Percentiles rank a stretch among this genome's conserved stretches.
Conservation (phyloP, 2,329 filamentous ascomycete genomes). For the Trichoderma endophyticum region DNA sequence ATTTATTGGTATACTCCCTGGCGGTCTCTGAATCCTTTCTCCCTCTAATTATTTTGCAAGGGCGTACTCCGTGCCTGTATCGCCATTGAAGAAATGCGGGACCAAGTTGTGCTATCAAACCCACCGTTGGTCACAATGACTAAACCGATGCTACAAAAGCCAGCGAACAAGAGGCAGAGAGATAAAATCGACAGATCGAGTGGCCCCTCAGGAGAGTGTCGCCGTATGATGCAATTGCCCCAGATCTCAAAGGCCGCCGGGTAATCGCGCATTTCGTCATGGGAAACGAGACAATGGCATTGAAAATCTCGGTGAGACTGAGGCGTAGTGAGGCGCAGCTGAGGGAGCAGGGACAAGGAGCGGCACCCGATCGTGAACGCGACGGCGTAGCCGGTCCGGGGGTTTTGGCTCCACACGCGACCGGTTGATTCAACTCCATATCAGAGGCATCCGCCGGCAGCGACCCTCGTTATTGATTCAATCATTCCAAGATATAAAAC, state of each 20-base stretch:
- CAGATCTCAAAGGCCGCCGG: not conserved
- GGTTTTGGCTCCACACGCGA: not conserved
- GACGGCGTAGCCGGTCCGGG: slow-evolving; percentile 3
- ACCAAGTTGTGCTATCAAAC: not conserved
- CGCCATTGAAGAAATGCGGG: not conserved
- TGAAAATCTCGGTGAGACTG: slow-evolving; percentile 5
- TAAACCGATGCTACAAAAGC: not conserved
- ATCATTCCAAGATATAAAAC: not conserved
- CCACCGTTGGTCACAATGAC: not conserved
- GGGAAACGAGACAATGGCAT: not conserved
- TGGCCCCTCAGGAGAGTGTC: not conserved
- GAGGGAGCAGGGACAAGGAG: not conserved
- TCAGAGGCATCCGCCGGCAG: not conserved
- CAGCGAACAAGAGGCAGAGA: not conserved
- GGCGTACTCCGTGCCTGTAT: not conserved
- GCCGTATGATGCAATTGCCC: slow-evolving; percentile 7
- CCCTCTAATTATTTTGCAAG: not conserved
- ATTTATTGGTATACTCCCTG: not conserved
- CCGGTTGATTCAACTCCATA: not conserved
- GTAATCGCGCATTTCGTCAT: slow-evolving; percentile 3
- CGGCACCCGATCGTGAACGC: slow-evolving; percentile 1
- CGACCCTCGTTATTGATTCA: not conserved
- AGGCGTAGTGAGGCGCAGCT: slow-evolving; percentile 12
- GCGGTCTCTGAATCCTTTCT: not conserved
- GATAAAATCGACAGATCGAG: not conserved